Conservation (phyloP, 306 rosid species). For the Dalbergia cultrata region DNA sequence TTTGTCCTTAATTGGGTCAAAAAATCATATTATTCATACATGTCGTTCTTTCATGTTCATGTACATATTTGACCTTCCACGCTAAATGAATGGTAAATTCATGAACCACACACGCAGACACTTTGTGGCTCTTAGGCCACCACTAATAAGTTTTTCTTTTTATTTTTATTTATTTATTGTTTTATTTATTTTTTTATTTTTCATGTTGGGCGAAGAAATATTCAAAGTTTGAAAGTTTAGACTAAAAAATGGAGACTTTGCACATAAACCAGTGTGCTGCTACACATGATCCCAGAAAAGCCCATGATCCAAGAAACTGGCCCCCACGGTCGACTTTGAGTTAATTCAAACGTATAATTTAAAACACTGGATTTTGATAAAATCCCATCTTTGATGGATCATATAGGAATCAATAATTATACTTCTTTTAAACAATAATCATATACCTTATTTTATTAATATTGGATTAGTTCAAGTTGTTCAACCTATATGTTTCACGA, state of each 20-base stretch:
- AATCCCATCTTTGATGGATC: not conserved
- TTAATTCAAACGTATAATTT: conserved; percentile 15
- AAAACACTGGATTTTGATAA: conserved; percentile 10
- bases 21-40: conserved; percentile 8
- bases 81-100: conserved; percentile 36
- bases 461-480: no score
- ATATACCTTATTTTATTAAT: no score
- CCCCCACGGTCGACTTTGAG: conserved; percentile 43
- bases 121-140: conserved; percentile 11
- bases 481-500: no score
- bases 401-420: not conserved
- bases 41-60: not conserved
- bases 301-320: conserved; percentile 66
- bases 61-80: conserved; percentile 36
- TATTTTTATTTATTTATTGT: not conserved
- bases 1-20: conserved; percentile 39
- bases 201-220: not conserved
- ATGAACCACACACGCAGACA: conserved; percentile 28
- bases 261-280: conserved; percentile 56
- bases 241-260: conserved; percentile 19
- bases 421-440: not conserved
- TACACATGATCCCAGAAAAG: conserved; percentile 59
- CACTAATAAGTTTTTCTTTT: not conserved
- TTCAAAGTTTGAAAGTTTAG: conserved; percentile 54
- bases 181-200: not conserved